A percentile compares a stretch with the other conserved stretches of the same genome.
Evolutionary conservation across 2,329 filamentous ascomycete genomes (phyloP).

Genomic region (Escovopsis sp.): DNA sequence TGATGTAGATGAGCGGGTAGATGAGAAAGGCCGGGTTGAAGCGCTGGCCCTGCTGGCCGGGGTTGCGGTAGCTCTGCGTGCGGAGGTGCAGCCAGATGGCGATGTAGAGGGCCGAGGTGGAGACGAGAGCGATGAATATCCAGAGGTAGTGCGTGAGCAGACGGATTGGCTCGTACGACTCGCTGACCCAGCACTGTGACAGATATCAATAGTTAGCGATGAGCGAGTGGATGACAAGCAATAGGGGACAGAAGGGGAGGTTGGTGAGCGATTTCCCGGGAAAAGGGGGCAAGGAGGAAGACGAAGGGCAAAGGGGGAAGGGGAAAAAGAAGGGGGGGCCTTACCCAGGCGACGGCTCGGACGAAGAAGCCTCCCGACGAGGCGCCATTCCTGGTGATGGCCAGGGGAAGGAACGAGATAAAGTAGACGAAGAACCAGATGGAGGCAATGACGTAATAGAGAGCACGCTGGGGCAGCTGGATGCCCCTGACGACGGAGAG

Average conservation of each 20-base stretch:
- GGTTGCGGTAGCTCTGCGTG: constrained; percentile 7
- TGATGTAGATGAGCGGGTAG: constrained; percentile 52
- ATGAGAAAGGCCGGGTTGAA: constrained; percentile 43
- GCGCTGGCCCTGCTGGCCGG: neutral
- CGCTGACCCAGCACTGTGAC: constrained; percentile 49
- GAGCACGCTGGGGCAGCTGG: constrained; percentile 30
- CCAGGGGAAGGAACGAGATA: constrained; percentile 36
- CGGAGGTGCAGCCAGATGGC: constrained; percentile 26
- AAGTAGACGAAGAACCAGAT: constrained; percentile 46
- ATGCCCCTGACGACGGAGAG: constrained; percentile 42
- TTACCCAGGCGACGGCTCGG: constrained; percentile 48
- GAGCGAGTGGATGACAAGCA: no score
- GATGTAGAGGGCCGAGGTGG: constrained; percentile 24
- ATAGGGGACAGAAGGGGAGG: no score
- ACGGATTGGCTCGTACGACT: constrained; percentile 35
- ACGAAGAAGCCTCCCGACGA: constrained; percentile 37
- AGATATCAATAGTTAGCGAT: neutral
- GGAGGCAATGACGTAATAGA: constrained; percentile 31
- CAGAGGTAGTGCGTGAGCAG: constrained; percentile 49
- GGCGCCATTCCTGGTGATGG: constrained; percentile 26
- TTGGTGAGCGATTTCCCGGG: neutral
- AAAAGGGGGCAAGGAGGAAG: neutral
- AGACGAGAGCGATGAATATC: constrained; percentile 33
- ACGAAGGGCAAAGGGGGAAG: no score
- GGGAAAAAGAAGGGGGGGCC: no score